Evolutionary conservation across 306 rosid genomes (phyloP).

Genomic region (Dalbergia cochinchinensis): DNA sequence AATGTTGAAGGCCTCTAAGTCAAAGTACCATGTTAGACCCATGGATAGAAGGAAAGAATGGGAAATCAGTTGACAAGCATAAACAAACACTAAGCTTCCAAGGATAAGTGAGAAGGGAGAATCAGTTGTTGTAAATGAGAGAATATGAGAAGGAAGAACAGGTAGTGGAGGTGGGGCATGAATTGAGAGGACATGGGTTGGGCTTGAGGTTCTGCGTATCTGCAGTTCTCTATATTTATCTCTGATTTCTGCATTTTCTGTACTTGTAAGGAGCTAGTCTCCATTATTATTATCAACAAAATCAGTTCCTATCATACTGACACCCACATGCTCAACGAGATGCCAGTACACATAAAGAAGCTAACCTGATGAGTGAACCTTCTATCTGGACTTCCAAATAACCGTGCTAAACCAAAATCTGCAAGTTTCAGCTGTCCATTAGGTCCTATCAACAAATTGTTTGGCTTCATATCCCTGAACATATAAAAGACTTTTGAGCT

Average conservation of each 20-base stretch:
- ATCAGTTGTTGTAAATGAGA: no score
- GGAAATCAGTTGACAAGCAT: no score
- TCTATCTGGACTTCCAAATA: conserved; percentile 97
- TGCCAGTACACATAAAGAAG: conserved; percentile 42
- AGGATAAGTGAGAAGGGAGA: no score
- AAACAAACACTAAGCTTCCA: no score
- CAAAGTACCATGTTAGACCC: background rate
- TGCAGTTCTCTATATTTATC: no score
- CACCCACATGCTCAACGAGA: background rate
- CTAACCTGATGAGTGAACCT: conserved; percentile 95
- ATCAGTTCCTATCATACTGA: conserved; percentile 1
- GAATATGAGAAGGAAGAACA: no score
- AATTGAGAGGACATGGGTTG: no score
- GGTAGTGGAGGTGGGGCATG: no score
- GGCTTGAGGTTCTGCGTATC: no score
- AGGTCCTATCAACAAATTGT: conserved; percentile 92
- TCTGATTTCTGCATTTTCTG: no score
- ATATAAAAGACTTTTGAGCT: conserved; percentile 43
- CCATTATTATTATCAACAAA: background rate
- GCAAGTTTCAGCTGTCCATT: conserved; percentile 97
- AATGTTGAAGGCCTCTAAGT: conserved; percentile 17
- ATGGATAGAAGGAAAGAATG: no score
- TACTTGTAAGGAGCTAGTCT: background rate
- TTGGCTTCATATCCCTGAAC: conserved; percentile 98
- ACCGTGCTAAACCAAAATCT: conserved; percentile 96